These are phyloP conservation scores for Benincasa hispida DNA, from an alignment of 306 rosid genomes.

Conservation along the genomic window DNA sequence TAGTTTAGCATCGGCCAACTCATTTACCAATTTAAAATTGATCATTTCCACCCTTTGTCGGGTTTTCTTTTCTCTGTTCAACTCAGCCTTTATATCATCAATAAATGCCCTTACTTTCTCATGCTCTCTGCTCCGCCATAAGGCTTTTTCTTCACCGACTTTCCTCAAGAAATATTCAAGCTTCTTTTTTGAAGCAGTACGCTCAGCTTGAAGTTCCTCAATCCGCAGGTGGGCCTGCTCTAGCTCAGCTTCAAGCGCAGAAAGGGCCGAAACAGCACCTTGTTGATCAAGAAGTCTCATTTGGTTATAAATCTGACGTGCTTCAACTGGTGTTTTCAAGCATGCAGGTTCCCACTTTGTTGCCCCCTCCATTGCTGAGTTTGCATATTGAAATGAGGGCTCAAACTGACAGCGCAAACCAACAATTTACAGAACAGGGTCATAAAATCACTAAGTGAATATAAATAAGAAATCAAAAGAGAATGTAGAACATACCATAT, in stretches of 20 bases:
- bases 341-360: conserved; percentile 91
- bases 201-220: conserved; percentile 82
- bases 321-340: conserved; percentile 48
- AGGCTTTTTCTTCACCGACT: conserved; percentile 64
- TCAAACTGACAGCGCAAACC: conserved; percentile 23
- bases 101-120: conserved; percentile 76
- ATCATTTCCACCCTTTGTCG: conserved; percentile 74
- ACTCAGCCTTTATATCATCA: conserved; percentile 67
- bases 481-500: not conserved
- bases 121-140: conserved; percentile 85
- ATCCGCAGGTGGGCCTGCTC: conserved; percentile 66
- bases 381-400: conserved; percentile 46
- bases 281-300: conserved; percentile 64
- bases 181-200: conserved; percentile 75
- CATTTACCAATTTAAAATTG: conserved; percentile 76
- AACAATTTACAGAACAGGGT: not conserved
- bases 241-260: conserved; percentile 68
- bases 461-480: not conserved
- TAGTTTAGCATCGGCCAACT: conserved; percentile 73
- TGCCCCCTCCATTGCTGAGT: conserved; percentile 71
- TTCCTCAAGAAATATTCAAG: conserved; percentile 68
- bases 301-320: conserved; percentile 41
- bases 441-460: not conserved
- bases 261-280: conserved; percentile 45
- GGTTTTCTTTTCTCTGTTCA: conserved; percentile 69